Conservation (phyloP, 768 basidiomycete genomes). For the Tremella mesenterica region DNA sequence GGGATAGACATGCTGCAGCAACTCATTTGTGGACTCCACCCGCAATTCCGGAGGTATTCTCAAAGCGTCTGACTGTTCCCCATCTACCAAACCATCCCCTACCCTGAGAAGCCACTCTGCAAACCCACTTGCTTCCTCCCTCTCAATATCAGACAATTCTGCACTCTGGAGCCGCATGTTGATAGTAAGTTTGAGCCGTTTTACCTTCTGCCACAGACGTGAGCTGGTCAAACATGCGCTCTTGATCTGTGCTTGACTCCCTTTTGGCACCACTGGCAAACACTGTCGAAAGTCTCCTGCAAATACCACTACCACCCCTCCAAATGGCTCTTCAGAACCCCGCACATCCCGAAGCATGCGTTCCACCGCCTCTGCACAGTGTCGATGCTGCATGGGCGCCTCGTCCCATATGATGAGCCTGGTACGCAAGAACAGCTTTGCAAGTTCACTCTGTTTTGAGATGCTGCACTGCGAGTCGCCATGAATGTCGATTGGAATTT, state of each 20-base stretch:
- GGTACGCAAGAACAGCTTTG: slow-evolving; percentile 44
- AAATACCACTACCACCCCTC: background rate
- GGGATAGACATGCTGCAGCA: background rate
- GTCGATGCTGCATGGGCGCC: slow-evolving; percentile 45
- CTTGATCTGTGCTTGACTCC: slow-evolving; percentile 46
- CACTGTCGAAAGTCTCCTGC: slow-evolving; percentile 50
- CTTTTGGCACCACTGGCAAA: slow-evolving; percentile 48
- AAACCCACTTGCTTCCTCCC: background rate
- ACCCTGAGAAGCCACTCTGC: background rate
- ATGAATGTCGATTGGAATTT: too few relatives aligned
- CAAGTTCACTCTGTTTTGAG: slow-evolving; percentile 35
- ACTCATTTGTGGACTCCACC: background rate
- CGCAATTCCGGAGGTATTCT: too few relatives aligned
- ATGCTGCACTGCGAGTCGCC: slow-evolving; percentile 46
- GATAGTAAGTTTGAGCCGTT: slow-evolving; percentile 41
- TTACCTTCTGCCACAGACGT: slow-evolving; percentile 45
- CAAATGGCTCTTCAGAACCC: slow-evolving; percentile 31
- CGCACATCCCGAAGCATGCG: slow-evolving; percentile 30
- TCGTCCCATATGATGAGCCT: slow-evolving; percentile 51
- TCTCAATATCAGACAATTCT: background rate
- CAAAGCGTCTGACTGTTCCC: too few relatives aligned
- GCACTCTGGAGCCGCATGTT: slow-evolving; percentile 49
- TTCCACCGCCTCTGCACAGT: slow-evolving; percentile 48
- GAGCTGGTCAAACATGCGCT: slow-evolving; percentile 38
- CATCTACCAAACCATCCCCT: background rate